These are phyloP conservation scores for Rhodotorula glutinis DNA, from an alignment of 1,284 basidiomycete genomes.

Conservation along the genomic window DNA sequence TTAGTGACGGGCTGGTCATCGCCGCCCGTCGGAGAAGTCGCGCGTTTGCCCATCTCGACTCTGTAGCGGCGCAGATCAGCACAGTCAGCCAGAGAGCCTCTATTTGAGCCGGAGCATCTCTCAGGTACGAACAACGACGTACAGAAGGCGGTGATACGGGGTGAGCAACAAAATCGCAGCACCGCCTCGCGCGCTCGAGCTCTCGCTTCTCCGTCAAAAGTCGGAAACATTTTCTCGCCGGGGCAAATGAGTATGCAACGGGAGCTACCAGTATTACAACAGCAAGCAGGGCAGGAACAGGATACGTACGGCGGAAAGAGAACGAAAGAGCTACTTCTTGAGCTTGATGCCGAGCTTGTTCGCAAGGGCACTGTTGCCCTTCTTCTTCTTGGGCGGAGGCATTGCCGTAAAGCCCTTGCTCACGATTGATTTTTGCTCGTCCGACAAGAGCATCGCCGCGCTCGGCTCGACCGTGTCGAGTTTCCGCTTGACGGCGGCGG, in stretches of 20 bases:
- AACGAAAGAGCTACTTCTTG: slow-evolving; percentile 14
- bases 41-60: slow-evolving; percentile 36
- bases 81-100: no score
- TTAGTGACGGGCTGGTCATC: slow-evolving; percentile 21
- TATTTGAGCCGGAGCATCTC: no score
- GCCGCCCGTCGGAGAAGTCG: slow-evolving; percentile 33
- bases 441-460: slow-evolving; percentile 61
- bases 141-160: not conserved
- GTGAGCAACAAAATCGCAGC: not conserved
- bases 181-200: not conserved
- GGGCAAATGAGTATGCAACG: not conserved
- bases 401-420: slow-evolving; percentile 23
- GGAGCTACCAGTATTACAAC: not conserved
- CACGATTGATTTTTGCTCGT: slow-evolving; percentile 65
- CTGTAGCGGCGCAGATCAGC: not conserved
- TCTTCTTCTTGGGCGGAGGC: slow-evolving; percentile 43
- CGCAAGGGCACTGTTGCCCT: slow-evolving; percentile 35
- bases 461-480: slow-evolving; percentile 45
- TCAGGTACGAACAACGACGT: no score
- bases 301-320: no score
- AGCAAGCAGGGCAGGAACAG: not conserved
- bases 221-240: not conserved
- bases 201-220: not conserved
- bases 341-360: slow-evolving; percentile 40
- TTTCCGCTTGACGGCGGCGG: slow-evolving; percentile 49